A percentile compares a stretch with the other conserved stretches of the same genome.
Conservation (phyloP, 2,329 filamentous ascomycete genomes). For the Aspergillus costaricaensis region DNA sequence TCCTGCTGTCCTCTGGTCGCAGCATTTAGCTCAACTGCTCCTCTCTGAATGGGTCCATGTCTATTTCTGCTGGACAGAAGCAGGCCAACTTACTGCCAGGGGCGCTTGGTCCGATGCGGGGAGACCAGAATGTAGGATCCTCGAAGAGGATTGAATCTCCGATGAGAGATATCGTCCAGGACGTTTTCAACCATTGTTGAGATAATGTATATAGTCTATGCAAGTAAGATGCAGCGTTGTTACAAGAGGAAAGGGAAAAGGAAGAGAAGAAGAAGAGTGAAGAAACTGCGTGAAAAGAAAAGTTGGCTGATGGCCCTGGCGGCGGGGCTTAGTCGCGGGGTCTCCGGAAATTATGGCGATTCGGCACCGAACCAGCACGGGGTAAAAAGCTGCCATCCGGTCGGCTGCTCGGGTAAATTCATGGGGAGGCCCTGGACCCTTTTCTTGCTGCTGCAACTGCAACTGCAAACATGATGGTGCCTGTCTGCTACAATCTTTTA, state of each 20-base stretch:
- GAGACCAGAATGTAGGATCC: constrained; percentile 93
- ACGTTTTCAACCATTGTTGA: constrained; percentile 69
- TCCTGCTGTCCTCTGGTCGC: constrained; percentile 72
- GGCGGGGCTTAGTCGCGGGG: constrained; percentile 1
- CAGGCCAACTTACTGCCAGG: constrained; percentile 81
- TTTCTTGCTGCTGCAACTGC: background rate
- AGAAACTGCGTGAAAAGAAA: background rate
- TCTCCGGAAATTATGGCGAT: constrained; percentile 1
- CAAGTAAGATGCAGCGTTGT: background rate
- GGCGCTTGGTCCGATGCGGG: constrained; percentile 91
- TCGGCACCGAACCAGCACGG: constrained; percentile 1
- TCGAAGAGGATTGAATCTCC: constrained; percentile 87
- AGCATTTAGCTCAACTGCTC: background rate
- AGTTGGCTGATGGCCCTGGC: background rate
- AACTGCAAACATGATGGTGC: background rate
- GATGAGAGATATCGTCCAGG: constrained; percentile 93
- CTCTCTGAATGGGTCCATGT: background rate
- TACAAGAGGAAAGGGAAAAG: background rate
- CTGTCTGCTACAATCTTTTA: background rate
- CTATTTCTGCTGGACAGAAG: background rate
- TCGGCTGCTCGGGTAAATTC: constrained; percentile 4
- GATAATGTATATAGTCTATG: background rate
- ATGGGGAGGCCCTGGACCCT: background rate
- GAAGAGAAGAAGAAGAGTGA: constrained; percentile 11
- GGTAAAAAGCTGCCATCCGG: background rate